Evolutionary conservation across 805 yeast species (phyloP), one percentile per base, ranked within the genome.

Genomic region (Torulaspora delbrueckii): DNA sequence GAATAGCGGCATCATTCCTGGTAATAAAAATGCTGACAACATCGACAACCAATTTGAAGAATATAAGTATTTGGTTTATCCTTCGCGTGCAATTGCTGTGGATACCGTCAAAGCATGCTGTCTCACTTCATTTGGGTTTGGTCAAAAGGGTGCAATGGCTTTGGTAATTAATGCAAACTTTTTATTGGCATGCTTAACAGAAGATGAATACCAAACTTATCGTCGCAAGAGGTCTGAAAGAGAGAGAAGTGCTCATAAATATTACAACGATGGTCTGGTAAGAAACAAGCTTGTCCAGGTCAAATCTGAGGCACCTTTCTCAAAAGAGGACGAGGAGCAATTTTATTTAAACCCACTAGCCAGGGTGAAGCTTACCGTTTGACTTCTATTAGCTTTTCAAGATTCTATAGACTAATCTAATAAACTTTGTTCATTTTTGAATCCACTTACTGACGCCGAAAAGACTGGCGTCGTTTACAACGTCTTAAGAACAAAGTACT

Each of bases 91-190:
- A 27, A 78, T 90, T 60, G 83, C 84, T 70, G 86, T 96, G 41
- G 93, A 86, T 64, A 95, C 96, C 60, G 78, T 90, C 65, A 90
- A 88, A 75, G 96, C 97, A 47, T 90, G 84, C 44, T 83, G 95
- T 35, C 80, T 90, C 41, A 89, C 96, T 8, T 90, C 97, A 2
- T 90, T 90, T 67, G 97, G 97, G 63, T 90, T 90, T 69, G 97
- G 97, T 62, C 97, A 90, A 74, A 90, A 89, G 76, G 97, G 97
- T 69, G 96, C 89, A 38, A 90, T 86, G 68, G 95, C 95, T 32
- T 67, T 90, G 62, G 82, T 80, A 46, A 76, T 90, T 52, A 91
- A 88, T 72, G 83, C 96, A 46, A 95, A 89, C 71, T 90, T 86
- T 77, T 74, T 89, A 66, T 84, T 71, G 65, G 90, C 93, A 46